A percentile compares a stretch with the other conserved stretches of the same genome.
phyloP scores from a whole-genome alignment of 305 asterid species.

The Lippia alba region DNA sequence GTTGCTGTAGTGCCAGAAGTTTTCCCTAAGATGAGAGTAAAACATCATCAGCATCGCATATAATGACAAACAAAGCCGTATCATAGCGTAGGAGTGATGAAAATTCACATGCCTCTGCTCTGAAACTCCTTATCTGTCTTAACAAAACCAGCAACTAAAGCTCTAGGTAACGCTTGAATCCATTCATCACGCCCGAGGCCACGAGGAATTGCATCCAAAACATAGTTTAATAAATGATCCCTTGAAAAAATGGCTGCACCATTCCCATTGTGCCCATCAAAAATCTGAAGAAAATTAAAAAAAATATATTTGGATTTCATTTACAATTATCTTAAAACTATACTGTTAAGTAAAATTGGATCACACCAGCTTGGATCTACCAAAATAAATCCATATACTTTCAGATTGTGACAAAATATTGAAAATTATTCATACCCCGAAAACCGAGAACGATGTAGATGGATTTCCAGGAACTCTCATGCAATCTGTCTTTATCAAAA shows the following conservation, averaged over 20 bases:
- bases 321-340: no score
- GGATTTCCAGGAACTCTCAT: conserved; percentile 75
- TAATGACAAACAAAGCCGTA: neutral
- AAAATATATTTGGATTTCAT: no score
- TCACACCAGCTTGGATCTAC: no score
- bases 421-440: conserved; percentile 56
- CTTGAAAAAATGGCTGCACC: conserved; percentile 83
- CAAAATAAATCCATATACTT: neutral
- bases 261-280: conserved; percentile 93
- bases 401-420: neutral
- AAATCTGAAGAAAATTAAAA: conserved; percentile 52
- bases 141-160: conserved; percentile 94
- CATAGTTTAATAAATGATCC: conserved; percentile 68
- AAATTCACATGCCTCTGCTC: conserved; percentile 59
- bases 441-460: conserved; percentile 76
- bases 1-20: conserved; percentile 96
- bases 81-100: neutral
- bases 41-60: conserved; percentile 2
- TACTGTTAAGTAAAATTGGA: no score
- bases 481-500: conserved; percentile 77
- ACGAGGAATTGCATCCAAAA: conserved; percentile 76
- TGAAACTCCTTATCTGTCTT: conserved; percentile 93
- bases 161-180: conserved; percentile 91
- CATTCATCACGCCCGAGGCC: conserved; percentile 88
- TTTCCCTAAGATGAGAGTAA: conserved; percentile 49